Base-by-base conservation (phyloP, 495 filamentous ascomycete genomes). In the Aspergillus sclerotiicarbonarius region DNA sequence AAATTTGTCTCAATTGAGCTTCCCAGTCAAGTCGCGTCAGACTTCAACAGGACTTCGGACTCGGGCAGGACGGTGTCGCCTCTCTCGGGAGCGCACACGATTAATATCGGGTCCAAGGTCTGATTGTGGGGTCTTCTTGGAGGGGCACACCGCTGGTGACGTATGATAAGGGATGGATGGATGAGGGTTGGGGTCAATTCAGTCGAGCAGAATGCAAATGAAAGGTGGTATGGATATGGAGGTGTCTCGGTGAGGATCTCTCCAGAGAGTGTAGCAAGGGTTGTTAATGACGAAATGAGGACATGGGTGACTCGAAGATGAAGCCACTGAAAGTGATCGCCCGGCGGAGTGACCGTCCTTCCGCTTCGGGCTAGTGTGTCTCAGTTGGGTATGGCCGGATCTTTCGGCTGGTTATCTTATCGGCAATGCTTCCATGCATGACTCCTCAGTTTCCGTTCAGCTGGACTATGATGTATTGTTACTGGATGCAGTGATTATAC, bases 281-380 rank as follows among this genome's bases (percentile, higher is more conserved):
- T 49, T 13, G 15, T 49, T 5, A 45, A 25, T 30, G 21, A 49
- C 21, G 46, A 49, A 49, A 49, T 29, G 20, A 20, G 19, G 21
- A 13, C 10, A 49, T 30, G 46, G 29, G 19, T 9, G 8, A 32
- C 25, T 50, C 25, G 25, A 29, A 8, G 47, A 10, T 13, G 29
- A 50, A 32, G 47, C 31, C 47, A 32, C 13, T 29, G 9, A 9
- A 47, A 20, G 20, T 12, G 47, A 50, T 50, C 47, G 47, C 16
- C 25, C 29, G 47, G 25, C 47, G 47, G 47, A 29, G 46, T 29
- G 47, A 50, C 29, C 10, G 31, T 31, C 31, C 25, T 31, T 18
- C 47, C 18, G 25, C 47, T 50, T 50, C 16, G 47, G 47, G 47
- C 31, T 50, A 50, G 47, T 32, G 13, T 7, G 9, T 32, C 47